These are phyloP conservation scores for Trichoderma koningii DNA, from an alignment of 2,329 filamentous ascomycete species.

Conservation along the genomic window DNA sequence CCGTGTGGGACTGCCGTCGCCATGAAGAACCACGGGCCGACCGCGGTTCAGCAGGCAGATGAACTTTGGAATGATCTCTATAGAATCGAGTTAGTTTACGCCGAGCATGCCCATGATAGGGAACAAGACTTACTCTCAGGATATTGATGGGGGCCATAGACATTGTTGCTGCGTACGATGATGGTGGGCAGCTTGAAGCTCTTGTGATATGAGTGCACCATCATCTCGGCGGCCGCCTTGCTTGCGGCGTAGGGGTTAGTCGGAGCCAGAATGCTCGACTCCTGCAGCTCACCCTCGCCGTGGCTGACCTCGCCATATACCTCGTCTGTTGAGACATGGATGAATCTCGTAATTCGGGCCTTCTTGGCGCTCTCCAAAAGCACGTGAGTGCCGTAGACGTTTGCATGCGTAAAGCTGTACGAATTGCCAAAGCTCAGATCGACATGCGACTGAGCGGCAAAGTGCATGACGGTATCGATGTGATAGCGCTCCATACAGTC, in stretches of 20 bases:
- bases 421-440: constrained; percentile 82
- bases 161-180: constrained; percentile 80
- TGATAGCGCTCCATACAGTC: constrained; percentile 69
- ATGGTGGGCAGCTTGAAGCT: constrained; percentile 80
- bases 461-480: constrained; percentile 81
- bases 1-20: constrained; percentile 72
- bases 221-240: constrained; percentile 82
- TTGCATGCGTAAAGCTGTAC: constrained; percentile 77
- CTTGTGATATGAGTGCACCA: constrained; percentile 83
- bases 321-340: constrained; percentile 83
- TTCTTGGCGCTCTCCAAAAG: constrained; percentile 76
- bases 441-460: constrained; percentile 84
- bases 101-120: neutral
- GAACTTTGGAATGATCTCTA: constrained; percentile 85
- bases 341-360: constrained; percentile 69
- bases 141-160: constrained; percentile 82
- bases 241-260: constrained; percentile 82
- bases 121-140: constrained; percentile 67
- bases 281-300: constrained; percentile 69
- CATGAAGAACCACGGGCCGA: constrained; percentile 71
- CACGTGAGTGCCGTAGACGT: constrained; percentile 82
- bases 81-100: neutral
- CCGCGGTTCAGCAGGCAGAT: constrained; percentile 68
- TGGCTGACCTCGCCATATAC: constrained; percentile 80
- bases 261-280: constrained; percentile 73